A percentile compares a stretch with the other conserved stretches of the same genome.
phyloP scores from a whole-genome alignment of 306 rosid genomes.

The Nissolia schottii region DNA sequence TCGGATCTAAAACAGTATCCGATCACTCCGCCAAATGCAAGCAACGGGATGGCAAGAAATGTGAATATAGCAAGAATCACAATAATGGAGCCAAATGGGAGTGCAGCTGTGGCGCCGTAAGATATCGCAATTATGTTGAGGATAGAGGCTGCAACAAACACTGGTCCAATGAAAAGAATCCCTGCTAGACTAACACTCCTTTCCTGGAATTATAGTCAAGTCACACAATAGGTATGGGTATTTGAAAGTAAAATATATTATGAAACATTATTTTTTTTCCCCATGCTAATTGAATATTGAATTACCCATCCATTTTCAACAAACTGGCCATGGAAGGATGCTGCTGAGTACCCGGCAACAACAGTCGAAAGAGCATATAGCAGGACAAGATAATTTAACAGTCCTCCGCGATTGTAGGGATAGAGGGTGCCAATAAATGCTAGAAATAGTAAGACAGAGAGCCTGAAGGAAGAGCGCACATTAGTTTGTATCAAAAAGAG shows the following conservation, averaged over 20 bases:
- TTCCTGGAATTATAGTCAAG: constrained; percentile 49
- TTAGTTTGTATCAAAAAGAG: constrained; percentile 10
- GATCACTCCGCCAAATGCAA: constrained; percentile 76
- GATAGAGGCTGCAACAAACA: constrained; percentile 47
- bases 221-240: constrained; percentile 4
- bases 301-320: constrained; percentile 75
- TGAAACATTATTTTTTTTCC: neutral
- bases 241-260: neutral
- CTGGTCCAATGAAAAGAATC: constrained; percentile 66
- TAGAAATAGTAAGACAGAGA: constrained; percentile 54
- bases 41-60: constrained; percentile 65
- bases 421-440: constrained; percentile 63
- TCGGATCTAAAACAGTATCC: constrained; percentile 56
- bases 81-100: constrained; percentile 73
- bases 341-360: constrained; percentile 67
- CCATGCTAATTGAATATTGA: constrained; percentile 2
- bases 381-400: constrained; percentile 51
- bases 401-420: constrained; percentile 82
- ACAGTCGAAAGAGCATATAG: constrained; percentile 55
- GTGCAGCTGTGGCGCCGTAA: constrained; percentile 56
- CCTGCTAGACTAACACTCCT: constrained; percentile 64
- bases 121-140: constrained; percentile 67
- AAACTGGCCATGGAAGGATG: constrained; percentile 71
- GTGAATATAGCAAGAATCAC: constrained; percentile 49
- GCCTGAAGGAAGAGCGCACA: constrained; percentile 38